Evolutionary conservation across 441 rosid genomes (phyloP).

Genomic region (Eutrema salsugineum): DNA sequence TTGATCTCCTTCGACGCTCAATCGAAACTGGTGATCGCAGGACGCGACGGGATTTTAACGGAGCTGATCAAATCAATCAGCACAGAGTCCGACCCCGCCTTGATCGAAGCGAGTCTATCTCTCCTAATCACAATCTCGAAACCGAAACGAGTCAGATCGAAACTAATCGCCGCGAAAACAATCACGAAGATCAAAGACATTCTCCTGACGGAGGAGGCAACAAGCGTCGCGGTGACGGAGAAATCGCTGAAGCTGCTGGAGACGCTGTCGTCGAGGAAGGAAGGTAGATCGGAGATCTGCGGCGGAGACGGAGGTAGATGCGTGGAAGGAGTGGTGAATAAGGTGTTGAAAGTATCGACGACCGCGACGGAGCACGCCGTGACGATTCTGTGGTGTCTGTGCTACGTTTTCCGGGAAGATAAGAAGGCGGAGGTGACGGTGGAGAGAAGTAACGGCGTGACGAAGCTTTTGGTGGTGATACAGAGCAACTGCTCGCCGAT

Average conservation of each 20-base stretch:
- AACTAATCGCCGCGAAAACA: conserved; percentile 36
- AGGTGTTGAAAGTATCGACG: conserved; percentile 63
- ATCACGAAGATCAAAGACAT: conserved; percentile 41
- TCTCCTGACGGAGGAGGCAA: conserved; percentile 31
- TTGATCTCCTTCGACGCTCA: conserved; percentile 42
- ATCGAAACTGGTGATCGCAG: conserved; percentile 51
- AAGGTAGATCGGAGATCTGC: conserved; percentile 57
- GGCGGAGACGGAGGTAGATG: conserved; percentile 30
- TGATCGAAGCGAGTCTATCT: conserved; percentile 58
- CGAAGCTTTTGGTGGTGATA: conserved; percentile 71
- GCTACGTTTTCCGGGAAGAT: conserved; percentile 57
- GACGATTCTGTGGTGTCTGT: conserved; percentile 68
- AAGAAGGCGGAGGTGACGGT: conserved; percentile 50
- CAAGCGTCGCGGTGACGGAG: conserved; percentile 42
- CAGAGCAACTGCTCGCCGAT: conserved; percentile 77
- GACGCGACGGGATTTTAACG: conserved; percentile 41
- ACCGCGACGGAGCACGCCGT: conserved; percentile 83
- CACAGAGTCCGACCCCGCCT: conserved; percentile 38
- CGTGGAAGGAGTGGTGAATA: conserved; percentile 57
- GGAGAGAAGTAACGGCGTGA: conserved; percentile 57
- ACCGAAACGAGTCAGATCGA: conserved; percentile 46
- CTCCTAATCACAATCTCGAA: conserved; percentile 47
- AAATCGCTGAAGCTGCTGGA: conserved; percentile 69
- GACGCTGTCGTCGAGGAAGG: conserved; percentile 46
- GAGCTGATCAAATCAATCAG: conserved; percentile 37